Percentiles rank a stretch among this genome's conserved stretches.
Evolutionary conservation across 2,329 filamentous ascomycete species (phyloP).

Genomic region (Trichoderma breve): DNA sequence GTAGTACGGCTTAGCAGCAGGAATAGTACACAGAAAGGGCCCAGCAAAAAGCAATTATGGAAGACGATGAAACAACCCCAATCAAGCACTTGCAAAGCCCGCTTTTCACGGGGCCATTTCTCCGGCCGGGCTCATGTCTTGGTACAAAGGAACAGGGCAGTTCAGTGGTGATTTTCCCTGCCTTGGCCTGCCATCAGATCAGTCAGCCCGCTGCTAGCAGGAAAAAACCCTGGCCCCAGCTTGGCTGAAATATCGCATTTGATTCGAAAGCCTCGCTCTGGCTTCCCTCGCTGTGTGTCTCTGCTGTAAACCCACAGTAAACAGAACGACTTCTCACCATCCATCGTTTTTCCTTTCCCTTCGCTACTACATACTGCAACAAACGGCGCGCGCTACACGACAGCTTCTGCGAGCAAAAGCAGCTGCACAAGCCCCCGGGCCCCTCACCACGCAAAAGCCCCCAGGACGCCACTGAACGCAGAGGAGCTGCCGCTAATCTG

Average conservation of each 20-base stretch:
- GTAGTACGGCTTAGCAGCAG: background rate
- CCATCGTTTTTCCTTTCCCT: background rate
- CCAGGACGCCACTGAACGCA: slow-evolving; percentile 15
- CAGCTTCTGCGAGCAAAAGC: background rate
- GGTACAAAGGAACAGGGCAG: background rate
- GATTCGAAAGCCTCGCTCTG: background rate
- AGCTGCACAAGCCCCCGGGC: background rate
- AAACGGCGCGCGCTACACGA: background rate
- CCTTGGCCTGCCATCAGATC: background rate
- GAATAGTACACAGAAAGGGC: background rate
- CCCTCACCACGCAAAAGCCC: slow-evolving; percentile 1
- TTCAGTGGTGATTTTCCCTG: background rate
- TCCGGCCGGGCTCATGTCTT: slow-evolving; percentile 19
- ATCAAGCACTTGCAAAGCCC: slow-evolving; percentile 18
- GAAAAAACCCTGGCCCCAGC: background rate
- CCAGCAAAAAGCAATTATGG: background rate
- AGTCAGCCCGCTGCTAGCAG: background rate
- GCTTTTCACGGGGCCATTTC: slow-evolving; percentile 27
- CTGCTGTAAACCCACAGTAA: background rate
- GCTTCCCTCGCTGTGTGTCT: background rate
- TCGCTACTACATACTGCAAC: background rate
- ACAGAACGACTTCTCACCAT: background rate
- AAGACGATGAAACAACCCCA: slow-evolving; percentile 14
- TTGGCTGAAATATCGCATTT: slow-evolving; percentile 8
- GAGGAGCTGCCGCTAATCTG: slow-evolving; percentile 16